Evolutionary conservation across 805 yeast genomes (phyloP).

Genomic region (Kodamaea sagamina): DNA sequence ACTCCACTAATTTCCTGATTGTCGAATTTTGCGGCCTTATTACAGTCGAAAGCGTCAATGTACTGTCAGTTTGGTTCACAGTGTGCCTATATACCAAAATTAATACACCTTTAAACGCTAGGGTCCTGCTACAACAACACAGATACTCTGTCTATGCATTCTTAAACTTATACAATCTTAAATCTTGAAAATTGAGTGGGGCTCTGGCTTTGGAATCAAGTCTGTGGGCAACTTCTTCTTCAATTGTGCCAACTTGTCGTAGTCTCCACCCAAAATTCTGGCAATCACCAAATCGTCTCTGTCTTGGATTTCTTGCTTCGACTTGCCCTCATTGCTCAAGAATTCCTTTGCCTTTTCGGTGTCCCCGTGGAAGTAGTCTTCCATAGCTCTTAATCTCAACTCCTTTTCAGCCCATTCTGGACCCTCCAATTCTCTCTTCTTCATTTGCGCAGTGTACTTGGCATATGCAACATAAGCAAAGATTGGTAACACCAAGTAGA

Average conservation of each 20-base stretch:
- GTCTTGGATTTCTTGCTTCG: constrained; percentile 57
- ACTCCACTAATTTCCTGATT: too few species aligned
- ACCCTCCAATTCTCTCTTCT: constrained; percentile 43
- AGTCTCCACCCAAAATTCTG: constrained; percentile 80
- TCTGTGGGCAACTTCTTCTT: constrained; percentile 49
- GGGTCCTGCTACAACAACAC: too few species aligned
- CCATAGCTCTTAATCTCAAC: constrained; percentile 72
- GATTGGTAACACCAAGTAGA: constrained; percentile 72
- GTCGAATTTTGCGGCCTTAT: too few species aligned
- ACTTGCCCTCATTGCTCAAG: constrained; percentile 52
- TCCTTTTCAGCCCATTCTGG: constrained; percentile 85
- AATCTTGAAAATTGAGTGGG: constrained; percentile 36
- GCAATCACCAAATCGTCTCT: constrained; percentile 80
- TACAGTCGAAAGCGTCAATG: too few species aligned
- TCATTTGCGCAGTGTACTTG: constrained; percentile 46
- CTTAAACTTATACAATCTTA: constrained; percentile 18
- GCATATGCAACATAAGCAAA: constrained; percentile 56
- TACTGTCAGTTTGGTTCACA: too few species aligned
- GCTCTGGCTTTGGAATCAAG: constrained; percentile 38
- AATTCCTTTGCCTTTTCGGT: constrained; percentile 54
- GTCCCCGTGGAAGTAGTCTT: constrained; percentile 58
- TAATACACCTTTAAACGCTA: too few species aligned
- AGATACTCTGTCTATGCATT: constrained; percentile 4
- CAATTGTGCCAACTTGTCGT: constrained; percentile 66
- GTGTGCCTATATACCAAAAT: too few species aligned